These are phyloP conservation scores for Dictyostelium capitatum DNA, from an alignment of 78 protist species.

Conservation along the genomic window DNA sequence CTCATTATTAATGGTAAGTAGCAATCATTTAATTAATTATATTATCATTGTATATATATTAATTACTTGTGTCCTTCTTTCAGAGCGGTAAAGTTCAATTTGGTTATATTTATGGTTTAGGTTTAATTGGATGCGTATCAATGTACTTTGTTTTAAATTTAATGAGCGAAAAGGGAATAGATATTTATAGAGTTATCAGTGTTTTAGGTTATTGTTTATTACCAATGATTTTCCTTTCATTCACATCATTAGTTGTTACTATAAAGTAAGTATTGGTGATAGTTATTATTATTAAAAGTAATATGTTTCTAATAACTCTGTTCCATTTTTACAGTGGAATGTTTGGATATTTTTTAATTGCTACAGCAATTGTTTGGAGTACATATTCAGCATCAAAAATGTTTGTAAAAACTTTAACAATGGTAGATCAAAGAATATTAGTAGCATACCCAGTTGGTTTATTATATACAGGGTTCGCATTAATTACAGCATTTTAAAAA, in stretches of 20 bases:
- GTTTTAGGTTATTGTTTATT: constrained; percentile 95
- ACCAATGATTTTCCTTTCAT: constrained; percentile 94
- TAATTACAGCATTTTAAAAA: constrained; percentile 90
- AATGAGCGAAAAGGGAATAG: constrained; percentile 80
- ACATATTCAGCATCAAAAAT: constrained; percentile 90
- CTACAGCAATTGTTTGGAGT: constrained; percentile 85
- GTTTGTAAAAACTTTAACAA: constrained; percentile 86
- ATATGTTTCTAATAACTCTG: not conserved
- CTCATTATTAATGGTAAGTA: constrained; percentile 87
- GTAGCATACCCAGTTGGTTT: constrained; percentile 93
- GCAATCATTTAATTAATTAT: too few relatives aligned
- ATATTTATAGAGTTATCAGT: constrained; percentile 69
- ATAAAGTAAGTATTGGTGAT: constrained; percentile 22
- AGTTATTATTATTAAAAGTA: not conserved
- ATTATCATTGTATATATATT: not conserved
- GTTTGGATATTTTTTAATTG: constrained; percentile 74
- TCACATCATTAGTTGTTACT: constrained; percentile 63
- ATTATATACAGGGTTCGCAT: constrained; percentile 92
- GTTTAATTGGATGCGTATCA: constrained; percentile 89
- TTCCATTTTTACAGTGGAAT: constrained; percentile 27
- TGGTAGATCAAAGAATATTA: constrained; percentile 85
- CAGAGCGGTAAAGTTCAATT: constrained; percentile 94
- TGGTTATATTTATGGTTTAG: constrained; percentile 95
- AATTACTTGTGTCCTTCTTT: not conserved
- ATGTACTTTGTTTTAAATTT: constrained; percentile 89